Base-by-base conservation (phyloP, 108 stramenopile species). In the Cylindrotheca closterium region DNA sequence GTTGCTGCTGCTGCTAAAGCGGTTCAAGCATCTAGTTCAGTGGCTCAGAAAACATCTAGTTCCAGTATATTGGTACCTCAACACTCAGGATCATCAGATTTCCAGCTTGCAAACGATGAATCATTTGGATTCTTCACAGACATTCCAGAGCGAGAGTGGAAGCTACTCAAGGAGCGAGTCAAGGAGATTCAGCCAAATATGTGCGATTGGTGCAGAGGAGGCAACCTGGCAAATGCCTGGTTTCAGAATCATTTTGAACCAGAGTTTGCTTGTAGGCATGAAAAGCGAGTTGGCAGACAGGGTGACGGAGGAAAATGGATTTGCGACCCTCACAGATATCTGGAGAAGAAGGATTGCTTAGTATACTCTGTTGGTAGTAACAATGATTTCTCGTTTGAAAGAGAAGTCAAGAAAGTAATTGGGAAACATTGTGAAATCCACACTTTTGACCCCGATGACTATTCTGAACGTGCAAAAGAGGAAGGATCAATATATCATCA, bases 251-350 rank as follows among this genome's bases (percentile, higher is more conserved):
- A 86, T 58, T 84, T 67, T 54, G 85, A 90, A 51, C 85, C 89
- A 3, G 74, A 76, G 22, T 83, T 87, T 58, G 53, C 62, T 3
- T 90, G 89, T 60, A 70, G 53, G n/a, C 73, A 76, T 48, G 79
- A 83, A 63, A 70, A 33, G 42, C 70, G 83, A 22, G 56, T 90
- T 48, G 81, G 84, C 12, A 47, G 57, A 18, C 34, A 58, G 5
- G 83, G 83, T 10, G 84, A 88, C 60, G 88, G 88, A 0, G 76
- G 67, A 17, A 90, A 86, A 50, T 86, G 89, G 89, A 51, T 78
- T 21, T 87, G 85, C 60, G 80, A 85, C 68, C 83, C 87, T 19
- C 81, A 85, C 59, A 26, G 51, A 0, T 10, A 47, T 8, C 28
- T 51, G 28, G 56, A 65, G 12, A 46, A 63, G 0, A 31, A 12